Conservation (phyloP, 2,329 filamentous ascomycete genomes). For the Fusarium compactum region DNA sequence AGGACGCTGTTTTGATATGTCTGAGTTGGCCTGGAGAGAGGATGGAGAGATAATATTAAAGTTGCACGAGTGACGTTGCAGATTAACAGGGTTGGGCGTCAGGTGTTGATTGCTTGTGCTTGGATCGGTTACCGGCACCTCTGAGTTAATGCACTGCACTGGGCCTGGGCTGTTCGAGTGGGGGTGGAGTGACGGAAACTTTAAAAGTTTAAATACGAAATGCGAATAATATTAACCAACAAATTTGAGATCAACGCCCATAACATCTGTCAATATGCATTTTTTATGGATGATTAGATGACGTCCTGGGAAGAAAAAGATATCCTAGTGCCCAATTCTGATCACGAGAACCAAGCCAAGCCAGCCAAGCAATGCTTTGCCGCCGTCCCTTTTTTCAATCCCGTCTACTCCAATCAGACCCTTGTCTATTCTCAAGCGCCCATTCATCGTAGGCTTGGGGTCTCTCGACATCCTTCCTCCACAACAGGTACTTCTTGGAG, state of each 20-base stretch:
- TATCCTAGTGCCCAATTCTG: not conserved
- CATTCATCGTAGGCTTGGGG: constrained; percentile 8
- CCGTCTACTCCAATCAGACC: constrained; percentile 1
- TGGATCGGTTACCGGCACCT: not conserved
- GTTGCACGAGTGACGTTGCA: not conserved
- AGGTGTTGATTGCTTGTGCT: not conserved
- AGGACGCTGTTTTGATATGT: not conserved
- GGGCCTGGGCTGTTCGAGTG: not conserved
- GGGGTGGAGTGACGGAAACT: not conserved
- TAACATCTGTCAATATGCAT: not conserved
- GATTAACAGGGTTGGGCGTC: not conserved
- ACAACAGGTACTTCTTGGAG: constrained; percentile 19
- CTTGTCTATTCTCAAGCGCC: constrained; percentile 10
- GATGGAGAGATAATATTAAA: not conserved
- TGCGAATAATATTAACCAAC: constrained; percentile 12
- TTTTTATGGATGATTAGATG: not conserved
- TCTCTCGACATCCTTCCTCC: not conserved
- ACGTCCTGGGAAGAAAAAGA: not conserved
- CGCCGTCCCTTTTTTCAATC: not conserved
- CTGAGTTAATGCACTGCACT: not conserved
- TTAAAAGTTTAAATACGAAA: constrained; percentile 30
- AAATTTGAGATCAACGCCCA: not conserved
- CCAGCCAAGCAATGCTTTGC: not conserved
- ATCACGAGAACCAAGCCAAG: not conserved
- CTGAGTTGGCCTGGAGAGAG: not conserved